These are phyloP conservation scores for Penicillium pulvis DNA, from an alignment of 495 filamentous ascomycete species.

Conservation along the genomic window DNA sequence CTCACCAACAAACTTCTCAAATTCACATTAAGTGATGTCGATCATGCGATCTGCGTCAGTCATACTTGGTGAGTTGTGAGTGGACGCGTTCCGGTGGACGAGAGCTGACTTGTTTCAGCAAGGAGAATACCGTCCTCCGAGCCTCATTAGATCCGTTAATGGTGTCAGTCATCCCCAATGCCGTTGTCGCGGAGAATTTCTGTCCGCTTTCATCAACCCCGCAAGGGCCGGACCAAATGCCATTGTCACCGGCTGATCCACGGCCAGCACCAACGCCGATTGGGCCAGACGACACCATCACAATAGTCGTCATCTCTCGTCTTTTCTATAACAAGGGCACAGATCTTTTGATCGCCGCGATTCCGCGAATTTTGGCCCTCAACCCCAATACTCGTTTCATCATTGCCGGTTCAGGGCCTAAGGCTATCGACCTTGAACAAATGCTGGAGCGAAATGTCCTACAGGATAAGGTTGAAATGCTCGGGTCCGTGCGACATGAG, in stretches of 20 bases:
- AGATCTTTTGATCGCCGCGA: constrained; percentile 89
- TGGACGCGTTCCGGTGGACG: neutral
- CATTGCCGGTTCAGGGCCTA: constrained; percentile 92
- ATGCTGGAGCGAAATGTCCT: constrained; percentile 96
- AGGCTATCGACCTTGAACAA: constrained; percentile 96
- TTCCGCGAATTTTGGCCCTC: constrained; percentile 84
- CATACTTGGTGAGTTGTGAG: constrained; percentile 78
- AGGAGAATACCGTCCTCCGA: constrained; percentile 95
- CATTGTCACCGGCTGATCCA: constrained; percentile 38
- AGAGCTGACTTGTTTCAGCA: constrained; percentile 53
- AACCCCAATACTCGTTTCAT: constrained; percentile 96
- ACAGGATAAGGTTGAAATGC: constrained; percentile 88
- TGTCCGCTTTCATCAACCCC: constrained; percentile 59
- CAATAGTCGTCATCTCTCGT: constrained; percentile 94
- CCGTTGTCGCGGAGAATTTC: constrained; percentile 95
- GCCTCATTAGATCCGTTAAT: constrained; percentile 93
- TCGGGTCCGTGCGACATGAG: constrained; percentile 90
- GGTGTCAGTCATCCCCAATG: constrained; percentile 97
- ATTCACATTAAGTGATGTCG: constrained; percentile 93
- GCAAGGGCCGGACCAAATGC: constrained; percentile 32
- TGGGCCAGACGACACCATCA: constrained; percentile 83
- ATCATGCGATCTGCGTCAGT: constrained; percentile 96
- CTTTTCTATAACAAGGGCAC: constrained; percentile 99
- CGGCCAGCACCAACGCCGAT: constrained; percentile 56
- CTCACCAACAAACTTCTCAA: constrained; percentile 96